Base-by-base conservation (phyloP, 2,329 filamentous ascomycete species). In the Calycina marina region DNA sequence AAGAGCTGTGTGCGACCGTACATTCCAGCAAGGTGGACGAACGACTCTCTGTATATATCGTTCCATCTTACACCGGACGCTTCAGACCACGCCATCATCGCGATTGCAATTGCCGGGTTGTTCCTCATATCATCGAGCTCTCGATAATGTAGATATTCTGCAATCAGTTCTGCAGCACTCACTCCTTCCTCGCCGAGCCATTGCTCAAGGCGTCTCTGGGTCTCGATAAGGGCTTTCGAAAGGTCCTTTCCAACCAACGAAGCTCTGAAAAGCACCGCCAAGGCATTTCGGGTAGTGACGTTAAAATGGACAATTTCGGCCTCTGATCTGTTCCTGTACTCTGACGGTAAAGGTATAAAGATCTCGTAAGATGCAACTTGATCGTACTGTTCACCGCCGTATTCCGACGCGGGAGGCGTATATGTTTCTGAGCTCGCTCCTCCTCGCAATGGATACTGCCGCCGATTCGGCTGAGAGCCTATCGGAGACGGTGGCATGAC, bases 221-320 rank as follows among this genome's bases (percentile, higher is more conserved):
- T 56, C 43, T 79, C 76, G 0, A 58, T 59, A 4, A 82, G 55
- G 20, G 75, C 72, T 42, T 78, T 71, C 41, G 65, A 67, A 0
- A 81, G 51, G 4, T 74, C 72, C 1, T 69, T 46, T 0, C 77
- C 77, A 2, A 81, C 74, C 0, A 81, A 59, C 0, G 75, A 74
- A 14, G 69, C 68, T 31, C 70, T 63, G 44, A 71, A 74, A 2
- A 80, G 52, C 18, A 80, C 54, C 0, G 75, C 76, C 43, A 82
- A 72, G 27, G 80, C 67, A 44, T 81, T 82, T 13, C 77, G 67
- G 1, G 75, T 76, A 0, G 76, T 74, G 28, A 80, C 62, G n/a
- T n/a, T n/a, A n/a, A n/a, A n/a, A n/a, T n/a, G n/a, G n/a, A n/a
- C n/a, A n/a, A n/a, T n/a, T n/a, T n/a, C n/a, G n/a, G 63, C 64